Percentiles rank a stretch among this genome's conserved stretches.
phyloP scores from a whole-genome alignment of 2,329 filamentous ascomycete species.

The Elsinoe batatas region DNA sequence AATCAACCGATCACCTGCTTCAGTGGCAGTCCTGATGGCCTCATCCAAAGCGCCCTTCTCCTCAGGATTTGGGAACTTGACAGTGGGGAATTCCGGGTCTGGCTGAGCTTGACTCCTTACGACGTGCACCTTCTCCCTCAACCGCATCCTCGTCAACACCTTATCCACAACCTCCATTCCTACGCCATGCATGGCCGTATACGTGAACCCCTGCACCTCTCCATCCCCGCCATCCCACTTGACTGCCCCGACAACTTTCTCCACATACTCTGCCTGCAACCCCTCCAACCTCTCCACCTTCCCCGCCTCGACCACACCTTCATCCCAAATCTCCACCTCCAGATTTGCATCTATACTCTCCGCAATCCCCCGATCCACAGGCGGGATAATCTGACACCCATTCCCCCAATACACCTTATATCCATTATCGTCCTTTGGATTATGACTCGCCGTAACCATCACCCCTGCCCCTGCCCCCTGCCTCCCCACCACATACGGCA shows the following conservation, averaged over 20 bases:
- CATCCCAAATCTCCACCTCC: slow-evolving; percentile 41
- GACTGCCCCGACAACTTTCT: background rate
- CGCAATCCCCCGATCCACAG: slow-evolving; percentile 50
- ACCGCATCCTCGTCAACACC: slow-evolving; percentile 30
- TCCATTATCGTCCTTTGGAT: slow-evolving; percentile 54
- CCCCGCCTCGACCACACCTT: background rate
- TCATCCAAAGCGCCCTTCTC: slow-evolving; percentile 53
- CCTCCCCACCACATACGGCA: slow-evolving; percentile 50
- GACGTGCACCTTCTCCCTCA: slow-evolving; percentile 37
- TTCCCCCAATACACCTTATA: slow-evolving; percentile 60
- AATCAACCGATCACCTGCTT: slow-evolving; percentile 40
- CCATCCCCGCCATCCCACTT: slow-evolving; percentile 15
- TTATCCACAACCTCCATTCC: slow-evolving; percentile 40
- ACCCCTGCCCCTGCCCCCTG: slow-evolving; percentile 49
- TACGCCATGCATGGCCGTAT: slow-evolving; percentile 50
- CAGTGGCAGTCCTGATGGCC: slow-evolving; percentile 46
- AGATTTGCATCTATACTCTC: slow-evolving; percentile 46
- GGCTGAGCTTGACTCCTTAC: slow-evolving; percentile 46
- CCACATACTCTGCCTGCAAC: background rate
- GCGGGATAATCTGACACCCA: slow-evolving; percentile 56
- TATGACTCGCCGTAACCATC: slow-evolving; percentile 59
- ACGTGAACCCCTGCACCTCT: slow-evolving; percentile 23
- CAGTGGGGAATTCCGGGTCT: slow-evolving; percentile 54
- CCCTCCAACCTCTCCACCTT: background rate
- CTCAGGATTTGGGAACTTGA: slow-evolving; percentile 56